phyloP scores from a whole-genome alignment of 805 yeast species.

The Huiozyma sinensis region DNA sequence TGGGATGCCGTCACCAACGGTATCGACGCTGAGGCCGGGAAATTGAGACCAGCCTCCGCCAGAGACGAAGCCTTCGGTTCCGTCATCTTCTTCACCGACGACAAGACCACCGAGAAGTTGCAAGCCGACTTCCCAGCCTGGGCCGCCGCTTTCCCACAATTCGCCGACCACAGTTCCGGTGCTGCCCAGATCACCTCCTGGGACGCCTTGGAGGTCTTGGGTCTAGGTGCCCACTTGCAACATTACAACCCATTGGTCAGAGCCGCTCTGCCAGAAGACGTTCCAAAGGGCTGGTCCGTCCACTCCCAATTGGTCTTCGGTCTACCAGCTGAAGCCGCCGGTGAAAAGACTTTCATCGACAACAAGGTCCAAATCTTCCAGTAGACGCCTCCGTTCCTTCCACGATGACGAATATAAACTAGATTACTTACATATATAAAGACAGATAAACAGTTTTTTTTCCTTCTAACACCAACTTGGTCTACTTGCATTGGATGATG shows the following conservation, averaged over 20 bases:
- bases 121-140: conserved; percentile 35
- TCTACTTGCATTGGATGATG: no score
- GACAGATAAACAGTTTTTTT: no score
- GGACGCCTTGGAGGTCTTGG: conserved; percentile 36
- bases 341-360: conserved; percentile 32
- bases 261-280: conserved; percentile 30
- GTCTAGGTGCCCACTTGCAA: conserved; percentile 42
- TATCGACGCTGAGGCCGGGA: conserved; percentile 30
- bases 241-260: conserved; percentile 40
- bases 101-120: conserved; percentile 29
- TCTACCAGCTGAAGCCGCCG: conserved; percentile 32
- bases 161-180: conserved; percentile 38
- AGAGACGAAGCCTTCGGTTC: conserved; percentile 41
- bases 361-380: conserved; percentile 12
- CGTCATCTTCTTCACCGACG: conserved; percentile 39
- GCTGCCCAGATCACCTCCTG: conserved; percentile 41
- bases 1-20: conserved; percentile 35
- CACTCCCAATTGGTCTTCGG: conserved; percentile 44
- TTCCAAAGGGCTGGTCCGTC: conserved; percentile 36
- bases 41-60: conserved; percentile 33
- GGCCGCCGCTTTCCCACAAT: conserved; percentile 37
- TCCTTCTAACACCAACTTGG: no score
- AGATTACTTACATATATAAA: no score
- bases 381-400: background rate
- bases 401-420: no score